These are phyloP conservation scores for Morella rubra DNA, from an alignment of 306 rosid genomes.

Conservation along the genomic window DNA sequence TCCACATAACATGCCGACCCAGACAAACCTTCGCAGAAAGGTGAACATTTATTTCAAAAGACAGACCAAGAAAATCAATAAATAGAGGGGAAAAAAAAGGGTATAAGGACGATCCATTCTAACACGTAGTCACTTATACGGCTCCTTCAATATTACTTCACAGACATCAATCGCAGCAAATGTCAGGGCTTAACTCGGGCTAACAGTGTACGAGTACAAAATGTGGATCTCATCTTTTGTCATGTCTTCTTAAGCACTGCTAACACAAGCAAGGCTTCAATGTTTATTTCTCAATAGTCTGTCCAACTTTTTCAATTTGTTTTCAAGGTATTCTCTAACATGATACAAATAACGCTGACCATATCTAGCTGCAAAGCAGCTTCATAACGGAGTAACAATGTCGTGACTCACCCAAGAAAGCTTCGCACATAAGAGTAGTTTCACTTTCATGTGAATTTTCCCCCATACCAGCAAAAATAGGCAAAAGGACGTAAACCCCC, in stretches of 20 bases:
- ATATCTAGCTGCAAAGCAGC: background rate
- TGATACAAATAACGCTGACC: background rate
- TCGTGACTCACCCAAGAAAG: background rate
- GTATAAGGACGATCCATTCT: background rate
- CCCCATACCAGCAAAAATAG: background rate
- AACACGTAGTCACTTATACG: background rate
- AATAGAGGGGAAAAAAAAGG: background rate
- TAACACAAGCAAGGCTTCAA: background rate
- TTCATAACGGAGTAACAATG: background rate
- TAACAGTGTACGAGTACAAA: background rate
- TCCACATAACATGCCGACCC: background rate
- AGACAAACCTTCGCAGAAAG: background rate
- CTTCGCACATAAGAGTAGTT: background rate
- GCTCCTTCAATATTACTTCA: background rate
- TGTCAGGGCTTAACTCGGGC: background rate
- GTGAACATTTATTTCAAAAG: background rate
- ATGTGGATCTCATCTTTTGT: conserved; percentile 2
- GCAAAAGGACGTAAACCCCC: too few relatives aligned
- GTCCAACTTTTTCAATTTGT: too few relatives aligned
- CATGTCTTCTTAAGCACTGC: background rate
- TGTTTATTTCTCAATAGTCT: background rate
- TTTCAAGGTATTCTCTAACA: background rate
- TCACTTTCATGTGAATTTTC: background rate
- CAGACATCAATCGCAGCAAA: background rate
- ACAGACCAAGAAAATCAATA: background rate